Percentiles rank a stretch among this genome's conserved stretches.
These are phyloP conservation scores for Penicillium sp. DNA, from an alignment of 2,329 filamentous ascomycete species.

Conservation along the genomic window DNA sequence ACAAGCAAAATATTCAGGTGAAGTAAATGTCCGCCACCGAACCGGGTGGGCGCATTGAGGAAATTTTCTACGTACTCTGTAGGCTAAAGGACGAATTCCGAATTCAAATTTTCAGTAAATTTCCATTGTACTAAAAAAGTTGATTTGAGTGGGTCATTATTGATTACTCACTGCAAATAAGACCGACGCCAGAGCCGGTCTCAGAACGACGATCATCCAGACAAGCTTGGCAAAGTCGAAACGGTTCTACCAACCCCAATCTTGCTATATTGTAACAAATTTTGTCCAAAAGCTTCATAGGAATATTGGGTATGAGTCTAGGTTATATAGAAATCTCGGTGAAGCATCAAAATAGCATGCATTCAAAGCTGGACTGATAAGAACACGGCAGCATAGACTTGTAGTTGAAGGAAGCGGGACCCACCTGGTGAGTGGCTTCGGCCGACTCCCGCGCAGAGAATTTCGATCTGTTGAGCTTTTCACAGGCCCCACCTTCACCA, in stretches of 20 bases:
- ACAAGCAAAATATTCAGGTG: not conserved
- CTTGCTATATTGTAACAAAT: not conserved
- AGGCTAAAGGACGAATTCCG: not conserved
- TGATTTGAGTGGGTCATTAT: conserved; percentile 13
- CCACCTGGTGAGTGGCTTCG: conserved; percentile 16
- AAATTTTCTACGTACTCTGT: not conserved
- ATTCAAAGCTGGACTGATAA: conserved; percentile 9
- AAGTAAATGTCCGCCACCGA: not conserved
- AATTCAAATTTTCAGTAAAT: not conserved
- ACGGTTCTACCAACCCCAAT: not conserved
- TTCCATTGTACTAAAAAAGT: not conserved
- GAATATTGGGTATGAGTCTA: not conserved
- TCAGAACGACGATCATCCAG: conserved; percentile 13
- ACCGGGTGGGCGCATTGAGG: not conserved
- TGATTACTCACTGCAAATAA: conserved; percentile 12
- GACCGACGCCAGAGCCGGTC: conserved; percentile 8
- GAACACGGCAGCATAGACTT: conserved; percentile 1
- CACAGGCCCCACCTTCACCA: conserved; percentile 13
- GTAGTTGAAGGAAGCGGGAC: conserved; percentile 1
- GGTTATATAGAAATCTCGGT: conserved; percentile 15
- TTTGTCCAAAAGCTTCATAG: not conserved
- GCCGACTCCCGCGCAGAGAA: conserved; percentile 20
- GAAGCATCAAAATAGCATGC: not conserved
- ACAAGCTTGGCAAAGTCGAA: not conserved
- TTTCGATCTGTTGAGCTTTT: conserved; percentile 16